Base-by-base conservation (phyloP, 306 rosid genomes). In the Canavalia gladiata region DNA sequence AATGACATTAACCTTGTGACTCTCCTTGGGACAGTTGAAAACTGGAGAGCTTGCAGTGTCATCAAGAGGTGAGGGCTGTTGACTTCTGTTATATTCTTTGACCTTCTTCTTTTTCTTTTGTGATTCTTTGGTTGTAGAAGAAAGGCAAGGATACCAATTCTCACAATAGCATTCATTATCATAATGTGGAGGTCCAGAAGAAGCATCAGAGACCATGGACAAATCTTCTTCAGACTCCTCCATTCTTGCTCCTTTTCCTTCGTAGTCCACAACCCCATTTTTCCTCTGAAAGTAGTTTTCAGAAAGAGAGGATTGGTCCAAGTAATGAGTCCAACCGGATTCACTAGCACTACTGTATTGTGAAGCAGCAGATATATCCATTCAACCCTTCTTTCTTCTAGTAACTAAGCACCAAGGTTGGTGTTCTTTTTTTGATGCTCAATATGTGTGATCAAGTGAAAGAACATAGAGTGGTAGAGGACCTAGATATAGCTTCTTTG, bases 311-410 rank as follows among this genome's bases (percentile, higher is more conserved):
- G 98, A 89, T 81, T 93, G 92, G 74, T 89, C 94, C 5, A 95
- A 86, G 70, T 95, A 95, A 77, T 74, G 79, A 3, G 99, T 95
- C 99, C 99, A 95, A 72, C 98, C 99, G 4, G 99, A 95, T 86
- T 93, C 98, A 82, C 94, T 84, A 62, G 90, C 90, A 81, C 86
- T 86, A 68, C 86, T 90, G 75, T 81, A 87, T 59, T 85, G 86
- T 80, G 97, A 87, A 80, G 86, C 72, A 64, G 97, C 72, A 50
- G 98, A 82, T 75, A 85, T 85, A 82, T 92, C 89, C 97, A 89
- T 91, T 85, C 70, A 68, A 68, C 12, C 31, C 59, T 81, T 75
- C 35, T 82, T 54, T 62, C 46, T 75, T 68, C 43, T 43, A 68
- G 49, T 72, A 77, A 50, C 7, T n/a, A 69, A 64, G 34, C 35